These are phyloP conservation scores for Ailanthus altissimus DNA, from an alignment of 345 rosid genomes.

Conservation along the genomic window DNA sequence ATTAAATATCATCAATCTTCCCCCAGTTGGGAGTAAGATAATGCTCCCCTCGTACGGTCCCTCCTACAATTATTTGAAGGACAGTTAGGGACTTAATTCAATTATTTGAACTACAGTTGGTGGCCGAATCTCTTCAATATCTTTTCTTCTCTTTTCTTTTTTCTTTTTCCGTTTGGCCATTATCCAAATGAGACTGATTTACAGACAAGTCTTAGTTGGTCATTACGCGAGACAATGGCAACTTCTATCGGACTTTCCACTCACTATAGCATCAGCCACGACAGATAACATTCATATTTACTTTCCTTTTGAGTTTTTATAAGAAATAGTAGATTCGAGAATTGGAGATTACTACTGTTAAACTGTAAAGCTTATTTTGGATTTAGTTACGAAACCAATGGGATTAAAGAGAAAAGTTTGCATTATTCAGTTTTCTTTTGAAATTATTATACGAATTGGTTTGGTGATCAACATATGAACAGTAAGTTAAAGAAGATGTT, in stretches of 20 bases:
- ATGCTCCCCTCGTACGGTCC: background rate
- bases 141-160: too few species aligned
- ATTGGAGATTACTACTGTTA: too few species aligned
- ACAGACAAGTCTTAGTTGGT: background rate
- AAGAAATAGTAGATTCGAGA: too few species aligned
- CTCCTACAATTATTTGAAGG: background rate
- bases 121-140: background rate
- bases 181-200: background rate
- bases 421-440: too few species aligned
- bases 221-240: background rate
- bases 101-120: background rate
- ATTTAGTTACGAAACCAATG: too few species aligned
- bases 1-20: background rate
- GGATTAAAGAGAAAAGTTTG: too few species aligned
- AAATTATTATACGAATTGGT: too few species aligned
- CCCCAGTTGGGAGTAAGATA: background rate
- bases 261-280: background rate
- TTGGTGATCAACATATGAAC: background rate
- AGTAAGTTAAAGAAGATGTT: background rate
- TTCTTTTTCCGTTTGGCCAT: too few species aligned
- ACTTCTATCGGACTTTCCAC: background rate
- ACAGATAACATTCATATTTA: too few species aligned
- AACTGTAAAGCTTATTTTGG: too few species aligned
- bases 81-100: background rate
- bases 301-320: too few species aligned